Evolutionary conservation across 2,329 filamentous ascomycete species (phyloP), one percentile per base, ranked within the genome.

Genomic region (Sclerotiophoma versabilis): DNA sequence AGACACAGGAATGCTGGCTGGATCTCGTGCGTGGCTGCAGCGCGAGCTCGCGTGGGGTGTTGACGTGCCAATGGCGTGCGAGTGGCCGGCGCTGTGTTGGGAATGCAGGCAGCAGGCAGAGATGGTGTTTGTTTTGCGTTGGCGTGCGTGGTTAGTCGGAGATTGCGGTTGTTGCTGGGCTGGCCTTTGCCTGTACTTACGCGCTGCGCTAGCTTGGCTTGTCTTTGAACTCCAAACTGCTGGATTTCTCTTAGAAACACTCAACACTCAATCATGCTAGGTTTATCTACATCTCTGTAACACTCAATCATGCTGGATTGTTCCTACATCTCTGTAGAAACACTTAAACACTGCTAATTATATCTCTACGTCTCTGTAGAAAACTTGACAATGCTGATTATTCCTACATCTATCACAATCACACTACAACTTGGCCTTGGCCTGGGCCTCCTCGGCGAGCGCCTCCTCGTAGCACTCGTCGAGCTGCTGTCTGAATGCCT

Each of bases 391-490:
- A 46, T n/a, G 14, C 12, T 9, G n/a, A n/a, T n/a, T n/a, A n/a
- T 19, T 4, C 19, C 9, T 6, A 39, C 19, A 43, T 48, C 39
- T 30, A 33, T 25, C 6, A 29, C 14, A n/a, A n/a, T n/a, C n/a
- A n/a, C n/a, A 54, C 56, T 83, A 85, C 73, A 85, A 70, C 72
- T 76, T 82, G 9, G 76, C 71, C 58, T 74, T 75, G 29, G 78
- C 71, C 66, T 71, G 78, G 5, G 71, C 68, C 58, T 74, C 71
- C 52, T 74, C 75, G 1, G 70, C 74, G 36, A 80, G 69, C 12
- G 80, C 80, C 68, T 87, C 83, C 25, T 80, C 81, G 64, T 89
- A 89, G 64, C 87, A 79, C 58, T 82, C 78, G 60, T 89, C 85
- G 20, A 89, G 71, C 27, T 84, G 70, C 36, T 76, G 63, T 49